Evolutionary conservation across 2,329 filamentous ascomycete species (phyloP), one percentile per base, ranked within the genome.

Genomic region (Penicillium sp.): DNA sequence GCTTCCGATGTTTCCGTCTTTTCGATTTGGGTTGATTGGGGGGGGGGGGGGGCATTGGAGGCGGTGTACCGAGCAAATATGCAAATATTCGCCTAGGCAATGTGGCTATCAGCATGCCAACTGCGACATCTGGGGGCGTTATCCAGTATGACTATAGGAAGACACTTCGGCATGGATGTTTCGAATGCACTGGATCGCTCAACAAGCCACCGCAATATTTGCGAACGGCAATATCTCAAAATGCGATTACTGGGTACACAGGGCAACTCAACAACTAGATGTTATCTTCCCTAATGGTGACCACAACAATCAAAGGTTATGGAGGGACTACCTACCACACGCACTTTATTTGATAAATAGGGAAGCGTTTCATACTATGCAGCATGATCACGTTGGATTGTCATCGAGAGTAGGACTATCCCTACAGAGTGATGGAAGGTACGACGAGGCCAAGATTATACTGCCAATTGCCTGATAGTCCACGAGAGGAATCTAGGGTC

Each of bases 111-210:
- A 33, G 48, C 22, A 43, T 24, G 24, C 46, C 46, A 19, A 33
- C 27, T 21, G 7, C 16, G 7, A 6, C 19, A 8, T 48, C 7
- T 3, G 61, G 56, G 11, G 48, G 48, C 9, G 64, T 68, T 6
- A 52, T 67, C 11, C 64, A 66, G 21, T 61, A 52, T 41, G 63
- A 66, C n/a, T 46, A 62, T 22, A 63, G 64, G 2, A 66, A 68
- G 47, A 27, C 53, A 2, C n/a, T 55, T 13, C 22, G 31, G 19
- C 27, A 55, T n/a, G 60, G 57, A 14, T 19, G 45, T 3, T 50
- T 65, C 13, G 13, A 55, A 14, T 56, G 55, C 35, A 68, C 58
- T 5, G 63, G 55, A 4, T 35, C 48, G 7, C 39, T 43, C 22
- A 41, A 48, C 45, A 39, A 26, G 9, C 53, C 53, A 11, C 39